Evolutionary conservation across 2,329 filamentous ascomycete species (phyloP), one percentile per base, ranked within the genome.

Genomic region (Madurella fahalii): DNA sequence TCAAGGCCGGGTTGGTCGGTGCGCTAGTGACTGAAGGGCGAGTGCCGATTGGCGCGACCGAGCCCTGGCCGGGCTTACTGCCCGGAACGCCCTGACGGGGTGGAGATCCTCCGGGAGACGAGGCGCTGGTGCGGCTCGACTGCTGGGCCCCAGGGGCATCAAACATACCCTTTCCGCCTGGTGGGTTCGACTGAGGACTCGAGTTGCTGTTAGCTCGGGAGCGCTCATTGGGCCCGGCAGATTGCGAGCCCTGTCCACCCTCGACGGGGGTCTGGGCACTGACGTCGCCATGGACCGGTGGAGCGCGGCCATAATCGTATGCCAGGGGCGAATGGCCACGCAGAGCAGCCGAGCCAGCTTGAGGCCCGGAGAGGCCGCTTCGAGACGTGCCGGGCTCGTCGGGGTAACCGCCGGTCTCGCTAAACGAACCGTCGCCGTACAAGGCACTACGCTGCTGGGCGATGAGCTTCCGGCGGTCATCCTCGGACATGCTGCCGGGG

Each of bases 381-480:
- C 86, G 84, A 37, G 82, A 74, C 17, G 77, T 76, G 59, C 81
- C 81, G 31, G 80, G 80, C 67, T 92, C 89, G 58, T 91, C 87
- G 47, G 84, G 78, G 65, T 87, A 86, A 61, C 77, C 79, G 59
- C 77, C 78, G 62, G 81, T 83, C 62, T 86, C 85, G 68, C 86
- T 84, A 69, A 90, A 87, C 49, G 81, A 71, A 11, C 79, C 79
- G 68, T 89, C 90, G 69, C 91, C 90, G 72, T 97, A 99, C 63
- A 99, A 77, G 61, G 93, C 92, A 72, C 87, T 92, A 73, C 95
- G 91, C 76, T 97, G 94, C 68, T 93, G 92, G 64, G 92, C 89
- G 73, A 97, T 95, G 71, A 97, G 81, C 66, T 97, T 93, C 65
- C 93, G 90, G 66, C 93, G 93, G 68, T 96, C 92, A 66, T 96